Evolutionary conservation across 2,329 filamentous ascomycete genomes (phyloP).

Genomic region (Torrubiella hemipterigena): DNA sequence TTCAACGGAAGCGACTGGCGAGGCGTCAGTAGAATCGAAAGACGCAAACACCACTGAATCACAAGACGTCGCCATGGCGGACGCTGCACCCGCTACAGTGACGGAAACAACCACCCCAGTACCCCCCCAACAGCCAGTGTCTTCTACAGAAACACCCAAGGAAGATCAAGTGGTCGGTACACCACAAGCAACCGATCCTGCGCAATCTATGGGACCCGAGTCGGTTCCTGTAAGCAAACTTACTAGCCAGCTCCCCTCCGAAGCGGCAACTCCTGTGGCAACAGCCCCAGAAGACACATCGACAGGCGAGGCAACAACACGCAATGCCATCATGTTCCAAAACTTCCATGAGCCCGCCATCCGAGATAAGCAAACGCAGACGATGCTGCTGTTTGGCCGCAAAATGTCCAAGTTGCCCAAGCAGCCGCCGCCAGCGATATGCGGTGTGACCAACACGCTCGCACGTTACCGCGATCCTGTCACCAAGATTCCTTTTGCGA

Average conservation of each 20-base stretch:
- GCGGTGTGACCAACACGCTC: slow-evolving; percentile 70
- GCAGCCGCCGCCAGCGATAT: slow-evolving; percentile 43
- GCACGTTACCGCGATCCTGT: slow-evolving; percentile 77
- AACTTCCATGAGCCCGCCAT: slow-evolving; percentile 46
- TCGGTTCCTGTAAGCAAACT: slow-evolving; percentile 3
- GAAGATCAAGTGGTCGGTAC: too few species aligned
- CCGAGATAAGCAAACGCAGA: slow-evolving; percentile 44
- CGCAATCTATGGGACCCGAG: neutral
- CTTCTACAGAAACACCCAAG: neutral
- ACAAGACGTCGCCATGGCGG: too few species aligned
- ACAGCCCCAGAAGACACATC: slow-evolving; percentile 12
- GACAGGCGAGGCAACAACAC: slow-evolving; percentile 28
- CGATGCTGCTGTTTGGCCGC: slow-evolving; percentile 44
- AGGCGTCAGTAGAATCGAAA: too few species aligned
- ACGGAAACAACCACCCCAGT: too few species aligned
- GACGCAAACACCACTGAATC: too few species aligned
- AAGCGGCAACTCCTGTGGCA: slow-evolving; percentile 11
- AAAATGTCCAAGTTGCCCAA: slow-evolving; percentile 47
- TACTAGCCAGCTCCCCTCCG: slow-evolving; percentile 5
- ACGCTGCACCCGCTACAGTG: too few species aligned
- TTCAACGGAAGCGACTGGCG: too few species aligned
- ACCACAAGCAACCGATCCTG: too few species aligned
- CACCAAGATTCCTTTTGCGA: slow-evolving; percentile 73
- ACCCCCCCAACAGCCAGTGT: too few species aligned
- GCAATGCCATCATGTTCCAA: slow-evolving; percentile 46